Percentiles rank a stretch among this genome's conserved stretches.
Evolutionary conservation across 192 early-diverging fungal species (phyloP).

Genomic region (Funneliformis mosseae): DNA sequence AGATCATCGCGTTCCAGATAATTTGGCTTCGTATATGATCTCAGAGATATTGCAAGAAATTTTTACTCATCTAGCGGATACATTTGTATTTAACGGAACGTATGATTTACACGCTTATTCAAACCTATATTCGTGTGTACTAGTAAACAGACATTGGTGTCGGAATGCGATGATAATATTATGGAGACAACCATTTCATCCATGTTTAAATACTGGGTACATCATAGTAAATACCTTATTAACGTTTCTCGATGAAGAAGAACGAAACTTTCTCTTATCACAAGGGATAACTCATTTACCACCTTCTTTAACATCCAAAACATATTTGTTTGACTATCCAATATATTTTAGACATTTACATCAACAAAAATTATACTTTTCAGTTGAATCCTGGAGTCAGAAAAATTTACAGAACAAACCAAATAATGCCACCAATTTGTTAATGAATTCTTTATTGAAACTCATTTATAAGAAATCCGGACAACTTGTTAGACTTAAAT

Average conservation of each 20-base stretch:
- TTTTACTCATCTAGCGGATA: neutral
- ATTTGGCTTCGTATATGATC: neutral
- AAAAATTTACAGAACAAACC: neutral
- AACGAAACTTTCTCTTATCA: neutral
- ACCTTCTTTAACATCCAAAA: neutral
- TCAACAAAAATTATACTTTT: neutral
- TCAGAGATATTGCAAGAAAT: neutral
- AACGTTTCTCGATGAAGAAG: neutral
- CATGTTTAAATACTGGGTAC: neutral
- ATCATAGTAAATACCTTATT: neutral
- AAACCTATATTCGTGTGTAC: neutral
- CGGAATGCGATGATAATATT: neutral
- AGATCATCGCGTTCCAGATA: neutral
- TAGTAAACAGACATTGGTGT: constrained; percentile 4
- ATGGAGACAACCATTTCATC: constrained; percentile 11
- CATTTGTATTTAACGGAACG: neutral
- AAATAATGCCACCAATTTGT: neutral
- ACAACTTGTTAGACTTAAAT: neutral
- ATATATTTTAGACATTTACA: neutral
- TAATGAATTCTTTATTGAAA: neutral
- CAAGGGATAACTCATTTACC: neutral
- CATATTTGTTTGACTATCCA: neutral
- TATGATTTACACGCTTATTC: neutral
- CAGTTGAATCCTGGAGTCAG: neutral
- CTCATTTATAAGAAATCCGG: neutral